Conservation (phyloP, 208 protist genomes). For the Spongospora subterranea region DNA sequence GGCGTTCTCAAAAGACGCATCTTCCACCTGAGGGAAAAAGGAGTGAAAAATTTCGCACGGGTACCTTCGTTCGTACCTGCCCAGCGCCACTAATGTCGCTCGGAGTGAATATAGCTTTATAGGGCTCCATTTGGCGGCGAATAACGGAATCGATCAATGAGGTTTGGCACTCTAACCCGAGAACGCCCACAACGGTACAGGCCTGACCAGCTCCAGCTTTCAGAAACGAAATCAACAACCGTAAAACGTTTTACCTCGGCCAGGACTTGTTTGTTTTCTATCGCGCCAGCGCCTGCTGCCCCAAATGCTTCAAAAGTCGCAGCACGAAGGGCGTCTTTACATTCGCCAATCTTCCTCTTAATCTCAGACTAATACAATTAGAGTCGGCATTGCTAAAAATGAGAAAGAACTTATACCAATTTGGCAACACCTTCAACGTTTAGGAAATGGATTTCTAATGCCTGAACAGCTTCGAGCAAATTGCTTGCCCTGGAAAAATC, state of each 20-base stretch:
- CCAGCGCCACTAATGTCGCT: conserved; percentile 42
- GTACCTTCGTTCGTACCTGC: neutral
- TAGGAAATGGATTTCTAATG: neutral
- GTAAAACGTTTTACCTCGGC: neutral
- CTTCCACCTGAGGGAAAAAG: conserved; percentile 8
- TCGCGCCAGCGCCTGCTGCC: neutral
- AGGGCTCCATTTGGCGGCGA: conserved; percentile 5
- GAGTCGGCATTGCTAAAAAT: neutral
- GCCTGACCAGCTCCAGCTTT: too few species aligned
- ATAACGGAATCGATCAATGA: conserved; percentile 17
- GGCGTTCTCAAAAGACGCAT: neutral
- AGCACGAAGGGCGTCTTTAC: neutral
- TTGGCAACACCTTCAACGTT: neutral
- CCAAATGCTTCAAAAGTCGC: conserved; percentile 37
- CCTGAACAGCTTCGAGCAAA: conserved; percentile 14
- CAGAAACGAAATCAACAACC: conserved; percentile 1
- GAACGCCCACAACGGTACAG: neutral
- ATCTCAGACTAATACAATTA: neutral
- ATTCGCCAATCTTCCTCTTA: conserved; percentile 14
- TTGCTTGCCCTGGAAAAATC: conserved; percentile 9
- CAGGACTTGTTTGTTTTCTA: conserved; percentile 18
- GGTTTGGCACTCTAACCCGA: neutral
- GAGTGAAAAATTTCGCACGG: too few species aligned
- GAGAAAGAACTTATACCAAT: neutral
- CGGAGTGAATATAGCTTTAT: conserved; percentile 21